Evolutionary conservation across 306 rosid genomes (phyloP).

Genomic region (Amphicarpaea edgeworthii): DNA sequence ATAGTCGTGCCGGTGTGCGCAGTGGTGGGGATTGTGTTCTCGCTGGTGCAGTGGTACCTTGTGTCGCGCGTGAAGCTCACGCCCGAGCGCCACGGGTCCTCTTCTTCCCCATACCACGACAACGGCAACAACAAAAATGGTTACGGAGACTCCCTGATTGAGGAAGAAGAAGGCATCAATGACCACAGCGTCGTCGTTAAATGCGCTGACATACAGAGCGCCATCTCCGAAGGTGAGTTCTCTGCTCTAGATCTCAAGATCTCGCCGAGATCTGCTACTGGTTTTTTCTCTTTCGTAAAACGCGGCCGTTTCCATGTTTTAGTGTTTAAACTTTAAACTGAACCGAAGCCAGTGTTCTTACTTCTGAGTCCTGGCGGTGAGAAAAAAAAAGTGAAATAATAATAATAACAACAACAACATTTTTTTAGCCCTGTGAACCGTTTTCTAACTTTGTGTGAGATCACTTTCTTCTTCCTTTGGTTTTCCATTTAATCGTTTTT

Average conservation of each 20-base stretch:
- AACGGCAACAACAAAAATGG: constrained; percentile 62
- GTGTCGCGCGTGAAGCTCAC: constrained; percentile 78
- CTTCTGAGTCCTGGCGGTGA: too few species aligned
- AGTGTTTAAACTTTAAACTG: too few species aligned
- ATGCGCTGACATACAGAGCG: constrained; percentile 82
- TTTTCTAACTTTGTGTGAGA: too few species aligned
- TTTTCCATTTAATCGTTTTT: too few species aligned
- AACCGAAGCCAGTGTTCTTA: too few species aligned
- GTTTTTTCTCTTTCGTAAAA: too few species aligned
- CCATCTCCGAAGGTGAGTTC: constrained; percentile 75
- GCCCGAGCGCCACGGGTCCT: constrained; percentile 54
- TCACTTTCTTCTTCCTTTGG: too few species aligned
- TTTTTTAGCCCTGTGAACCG: too few species aligned
- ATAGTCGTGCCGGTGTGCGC: constrained; percentile 70
- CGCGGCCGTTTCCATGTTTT: too few species aligned
- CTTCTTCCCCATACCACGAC: too few species aligned
- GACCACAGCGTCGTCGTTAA: constrained; percentile 72
- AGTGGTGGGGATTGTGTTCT: constrained; percentile 68
- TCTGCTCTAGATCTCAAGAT: constrained; percentile 17
- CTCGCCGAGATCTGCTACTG: constrained; percentile 39
- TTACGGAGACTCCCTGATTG: constrained; percentile 62
- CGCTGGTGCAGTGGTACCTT: constrained; percentile 68
- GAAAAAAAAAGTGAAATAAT: too few species aligned
- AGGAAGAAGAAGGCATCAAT: constrained; percentile 78
- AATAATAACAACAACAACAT: too few species aligned